Conservation (phyloP, 441 rosid genomes). For the Populus tomentosa region DNA sequence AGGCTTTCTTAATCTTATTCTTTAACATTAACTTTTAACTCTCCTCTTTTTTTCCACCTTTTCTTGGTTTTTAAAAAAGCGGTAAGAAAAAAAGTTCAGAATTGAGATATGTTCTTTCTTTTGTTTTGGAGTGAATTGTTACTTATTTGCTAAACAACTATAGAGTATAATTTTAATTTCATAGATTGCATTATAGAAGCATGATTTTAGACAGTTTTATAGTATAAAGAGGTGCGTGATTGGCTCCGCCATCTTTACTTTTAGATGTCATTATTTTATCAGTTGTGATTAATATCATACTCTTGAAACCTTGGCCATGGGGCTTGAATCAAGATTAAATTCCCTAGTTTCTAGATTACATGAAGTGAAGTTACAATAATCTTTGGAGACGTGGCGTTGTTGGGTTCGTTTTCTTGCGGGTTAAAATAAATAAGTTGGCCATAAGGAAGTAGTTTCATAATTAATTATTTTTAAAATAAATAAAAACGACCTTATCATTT, state of each 20-base stretch:
- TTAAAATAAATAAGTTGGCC: slow-evolving; percentile 33
- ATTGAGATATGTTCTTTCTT: too few relatives aligned
- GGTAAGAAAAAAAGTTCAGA: not conserved
- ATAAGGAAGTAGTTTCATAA: slow-evolving; percentile 15
- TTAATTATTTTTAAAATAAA: not conserved
- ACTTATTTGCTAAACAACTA: not conserved
- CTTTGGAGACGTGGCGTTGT: slow-evolving; percentile 37
- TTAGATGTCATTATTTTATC: slow-evolving; percentile 21
- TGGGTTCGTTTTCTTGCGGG: slow-evolving; percentile 26
- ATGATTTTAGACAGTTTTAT: slow-evolving; percentile 10
- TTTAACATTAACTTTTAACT: slow-evolving; percentile 16
- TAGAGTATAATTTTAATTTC: not conserved
- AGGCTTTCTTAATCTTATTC: slow-evolving; percentile 28
- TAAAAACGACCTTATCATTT: slow-evolving; percentile 10
- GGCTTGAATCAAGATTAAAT: slow-evolving; percentile 36
- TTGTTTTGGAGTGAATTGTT: not conserved
- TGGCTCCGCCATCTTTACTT: slow-evolving; percentile 53
- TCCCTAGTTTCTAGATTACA: slow-evolving; percentile 46
- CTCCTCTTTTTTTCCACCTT: not conserved
- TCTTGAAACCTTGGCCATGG: slow-evolving; percentile 55
- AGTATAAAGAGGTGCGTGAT: slow-evolving; percentile 36
- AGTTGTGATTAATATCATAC: slow-evolving; percentile 11
- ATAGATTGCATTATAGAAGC: slow-evolving; percentile 40
- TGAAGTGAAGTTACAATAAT: slow-evolving; percentile 5
- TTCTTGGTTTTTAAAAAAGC: too few relatives aligned